Base-by-base conservation (phyloP, 768 basidiomycete genomes). In the Leccinum aurantiacum region DNA sequence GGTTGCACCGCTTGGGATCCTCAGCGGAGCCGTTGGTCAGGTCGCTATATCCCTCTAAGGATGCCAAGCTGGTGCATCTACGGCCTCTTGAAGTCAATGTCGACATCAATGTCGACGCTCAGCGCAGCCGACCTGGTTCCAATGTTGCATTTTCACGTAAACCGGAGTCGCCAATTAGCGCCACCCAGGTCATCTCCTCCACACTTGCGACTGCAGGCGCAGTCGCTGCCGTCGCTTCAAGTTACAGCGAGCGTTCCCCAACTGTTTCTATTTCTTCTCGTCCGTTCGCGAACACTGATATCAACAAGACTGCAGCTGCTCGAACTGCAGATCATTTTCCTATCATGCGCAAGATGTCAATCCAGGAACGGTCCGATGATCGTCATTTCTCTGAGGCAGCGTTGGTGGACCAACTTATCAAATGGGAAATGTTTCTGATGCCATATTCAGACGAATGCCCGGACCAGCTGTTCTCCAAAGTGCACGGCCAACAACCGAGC, bases 401-500 rank as follows among this genome's bases (percentile, higher is more conserved):
- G 65, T 69, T 27, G 3, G 65, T 67, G 15, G 33, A 17, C 50
- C 29, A 3, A 38, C n/a, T 54, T 46, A 11, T 33, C 13, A 2
- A 24, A 3, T 10, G 17, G 17, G 10, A 25, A 3, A 33, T 4
- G 15, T 17, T 29, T 60, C 31, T 63, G 51, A 68, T 6, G 17
- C 27, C 17, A 15, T 4, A 7, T 52, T 35, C 49, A 69, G 67
- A 27, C 65, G 8, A 29, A 33, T 22, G 15, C 5, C n/a, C 3
- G 11, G 14, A 37, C 13, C 54, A 25, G 33, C 29, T 19, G 7
- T 44, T 11, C 11, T 51, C 24, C 15, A 31, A 11, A 37, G 25
- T 11, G 13, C 29, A 25, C 55, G 22, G 6, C 17, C 13, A 22
- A 15, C 6, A n/a, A 15, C 10, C 11, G 53, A 49, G 9, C n/a